Base-by-base conservation (phyloP, 495 filamentous ascomycete genomes). In the Trichodelitschia bisporula region DNA sequence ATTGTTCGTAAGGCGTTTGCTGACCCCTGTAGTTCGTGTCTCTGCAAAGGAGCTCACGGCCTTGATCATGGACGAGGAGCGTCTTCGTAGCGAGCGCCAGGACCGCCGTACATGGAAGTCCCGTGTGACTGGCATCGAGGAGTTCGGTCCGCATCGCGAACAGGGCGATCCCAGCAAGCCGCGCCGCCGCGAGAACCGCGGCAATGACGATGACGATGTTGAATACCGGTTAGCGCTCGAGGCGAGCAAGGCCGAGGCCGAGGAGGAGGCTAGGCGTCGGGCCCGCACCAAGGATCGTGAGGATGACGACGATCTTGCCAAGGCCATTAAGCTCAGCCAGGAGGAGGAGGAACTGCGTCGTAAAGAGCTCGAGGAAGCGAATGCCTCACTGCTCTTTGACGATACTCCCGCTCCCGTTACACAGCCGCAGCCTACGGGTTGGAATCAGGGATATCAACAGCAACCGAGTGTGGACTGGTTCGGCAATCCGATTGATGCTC, bases 21-120 rank as follows among this genome's bases (percentile, higher is more conserved):
- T 2, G 9, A 21, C 17, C 13, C 38, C 24, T 20, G 17, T 44
- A 99, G 89, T 99, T 21, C 77, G 89, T 30, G 70, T 91, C 41
- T 83, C 89, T 17, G 89, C 89, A 18, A 93, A 90, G 48, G 89
- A 99, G 56, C 65, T 99, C 26, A 93, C 84, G 0, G 65, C 82
- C n/a, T 58, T 99, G 34, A 69, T 99, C 38, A 53, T 86, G 40
- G 86, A 99, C 48, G 89, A 99, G 51, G 89, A 99, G 42, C 66
- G 89, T 40, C 47, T 99, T 43, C 78, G 89, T 35, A 69, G 65
- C 27, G 89, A 99, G 54, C 72, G 89, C 36, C 77, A 66, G 32
- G 84, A 93, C 44, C 69, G 89, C 24, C 92, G 79, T 47, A 66
- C 72, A 4, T 99, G 89, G 89, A 99, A 99, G 51, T 89, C 80